These are phyloP conservation scores for Schoenoplectus triqueter DNA, from an alignment of 202 grass and related monocot genomes.

Conservation along the genomic window DNA sequence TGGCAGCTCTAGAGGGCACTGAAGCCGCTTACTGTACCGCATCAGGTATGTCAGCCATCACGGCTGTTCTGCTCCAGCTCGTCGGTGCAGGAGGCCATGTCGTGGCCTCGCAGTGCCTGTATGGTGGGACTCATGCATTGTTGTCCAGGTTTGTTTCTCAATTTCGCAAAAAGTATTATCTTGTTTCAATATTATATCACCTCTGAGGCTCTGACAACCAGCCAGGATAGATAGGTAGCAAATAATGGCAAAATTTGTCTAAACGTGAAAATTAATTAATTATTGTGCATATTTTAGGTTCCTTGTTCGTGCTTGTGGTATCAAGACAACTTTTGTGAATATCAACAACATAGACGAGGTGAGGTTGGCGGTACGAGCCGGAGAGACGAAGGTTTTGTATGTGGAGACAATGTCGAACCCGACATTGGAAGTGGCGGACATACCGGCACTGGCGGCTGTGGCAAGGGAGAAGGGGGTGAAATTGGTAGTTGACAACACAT, in stretches of 20 bases:
- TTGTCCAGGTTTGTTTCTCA: conserved; percentile 45
- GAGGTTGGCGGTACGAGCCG: conserved; percentile 54
- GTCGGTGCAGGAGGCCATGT: conserved; percentile 79
- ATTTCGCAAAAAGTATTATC: not conserved
- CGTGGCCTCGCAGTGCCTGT: conserved; percentile 85
- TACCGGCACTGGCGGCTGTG: conserved; percentile 69
- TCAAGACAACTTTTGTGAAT: conserved; percentile 76
- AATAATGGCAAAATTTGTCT: not conserved
- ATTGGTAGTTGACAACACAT: conserved; percentile 94
- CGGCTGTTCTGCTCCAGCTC: conserved; percentile 77
- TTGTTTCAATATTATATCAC: not conserved
- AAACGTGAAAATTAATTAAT: not conserved
- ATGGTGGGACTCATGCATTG: conserved; percentile 93
- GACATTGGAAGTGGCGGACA: conserved; percentile 78
- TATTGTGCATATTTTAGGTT: conserved; percentile 41
- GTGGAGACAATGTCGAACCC: conserved; percentile 93
- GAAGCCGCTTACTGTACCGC: conserved; percentile 97
- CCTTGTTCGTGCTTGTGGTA: conserved; percentile 60
- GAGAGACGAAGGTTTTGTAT: conserved; percentile 75
- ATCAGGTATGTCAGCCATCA: conserved; percentile 92
- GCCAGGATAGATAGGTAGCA: not conserved
- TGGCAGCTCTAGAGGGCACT: conserved; percentile 93
- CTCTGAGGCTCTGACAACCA: not conserved
- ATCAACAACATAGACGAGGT: conserved; percentile 71
- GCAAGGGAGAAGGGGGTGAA: conserved; percentile 74